Conservation (phyloP, 352 stramenopile genomes). For the Ophiocytium majus region DNA sequence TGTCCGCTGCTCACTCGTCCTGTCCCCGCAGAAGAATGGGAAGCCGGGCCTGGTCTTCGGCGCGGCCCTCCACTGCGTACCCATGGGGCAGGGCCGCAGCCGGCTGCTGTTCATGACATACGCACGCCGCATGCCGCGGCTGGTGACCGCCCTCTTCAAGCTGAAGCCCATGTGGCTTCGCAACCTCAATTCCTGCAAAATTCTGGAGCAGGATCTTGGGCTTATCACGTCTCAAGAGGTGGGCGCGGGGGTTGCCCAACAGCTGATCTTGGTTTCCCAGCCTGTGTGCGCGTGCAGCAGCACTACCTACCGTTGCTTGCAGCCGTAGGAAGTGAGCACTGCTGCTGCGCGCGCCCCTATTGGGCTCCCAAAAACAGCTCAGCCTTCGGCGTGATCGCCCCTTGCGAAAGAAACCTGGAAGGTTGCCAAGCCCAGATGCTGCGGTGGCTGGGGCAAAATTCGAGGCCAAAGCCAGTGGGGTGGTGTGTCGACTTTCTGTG, state of each 20-base stretch:
- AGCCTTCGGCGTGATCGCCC: no score
- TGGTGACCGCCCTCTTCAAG: slow-evolving; percentile 24
- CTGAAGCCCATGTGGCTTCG: slow-evolving; percentile 35
- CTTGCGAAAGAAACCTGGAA: no score
- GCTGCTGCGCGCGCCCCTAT: background rate
- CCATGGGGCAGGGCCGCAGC: slow-evolving; percentile 47
- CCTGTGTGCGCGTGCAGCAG: no score
- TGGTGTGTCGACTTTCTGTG: no score
- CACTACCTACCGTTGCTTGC: no score
- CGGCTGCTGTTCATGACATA: slow-evolving; percentile 57
- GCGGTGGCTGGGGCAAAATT: no score
- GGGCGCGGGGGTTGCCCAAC: no score
- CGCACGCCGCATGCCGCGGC: slow-evolving; percentile 23
- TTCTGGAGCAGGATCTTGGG: slow-evolving; percentile 58
- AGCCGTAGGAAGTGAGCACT: background rate
- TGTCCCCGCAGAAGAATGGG: background rate
- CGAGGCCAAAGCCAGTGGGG: no score
- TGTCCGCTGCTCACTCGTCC: no score
- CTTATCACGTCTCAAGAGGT: slow-evolving; percentile 57
- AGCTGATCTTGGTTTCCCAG: no score
- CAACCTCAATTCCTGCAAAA: slow-evolving; percentile 45
- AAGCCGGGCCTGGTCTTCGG: slow-evolving; percentile 33
- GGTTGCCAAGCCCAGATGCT: no score
- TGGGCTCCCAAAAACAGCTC: background rate
- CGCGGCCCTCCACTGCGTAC: slow-evolving; percentile 57